Percentiles rank a stretch among this genome's conserved stretches.
These are phyloP conservation scores for Nymphaea thermarum DNA, from an alignment of 164 flowering plant genomes.

Conservation along the genomic window DNA sequence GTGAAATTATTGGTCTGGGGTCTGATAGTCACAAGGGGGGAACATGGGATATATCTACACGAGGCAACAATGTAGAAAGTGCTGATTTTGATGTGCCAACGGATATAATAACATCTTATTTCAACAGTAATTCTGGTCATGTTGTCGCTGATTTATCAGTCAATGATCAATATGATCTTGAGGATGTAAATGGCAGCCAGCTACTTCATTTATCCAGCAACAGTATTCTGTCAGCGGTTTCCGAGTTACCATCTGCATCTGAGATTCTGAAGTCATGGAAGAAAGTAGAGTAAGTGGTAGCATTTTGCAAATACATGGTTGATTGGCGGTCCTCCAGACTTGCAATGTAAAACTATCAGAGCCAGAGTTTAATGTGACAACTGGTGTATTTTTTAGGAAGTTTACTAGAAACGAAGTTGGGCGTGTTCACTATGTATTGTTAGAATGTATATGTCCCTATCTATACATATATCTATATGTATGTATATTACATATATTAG, in stretches of 20 bases:
- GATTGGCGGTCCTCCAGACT: not conserved
- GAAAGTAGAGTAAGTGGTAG: conserved; percentile 36
- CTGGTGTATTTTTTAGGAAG: no score
- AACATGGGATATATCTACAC: not conserved
- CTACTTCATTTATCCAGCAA: not conserved
- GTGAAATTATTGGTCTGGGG: not conserved
- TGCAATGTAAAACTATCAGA: not conserved
- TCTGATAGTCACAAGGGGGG: not conserved
- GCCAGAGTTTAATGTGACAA: not conserved
- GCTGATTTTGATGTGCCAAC: conserved; percentile 2
- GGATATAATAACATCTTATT: not conserved
- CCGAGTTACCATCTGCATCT: conserved; percentile 41
- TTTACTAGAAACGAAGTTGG: no score
- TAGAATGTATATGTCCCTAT: no score
- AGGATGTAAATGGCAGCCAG: conserved; percentile 10
- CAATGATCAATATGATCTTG: conserved; percentile 4
- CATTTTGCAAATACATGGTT: not conserved
- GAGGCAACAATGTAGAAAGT: not conserved
- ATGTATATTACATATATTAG: no score
- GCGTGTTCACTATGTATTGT: no score
- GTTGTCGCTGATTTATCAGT: not conserved
- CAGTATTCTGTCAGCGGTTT: conserved; percentile 10
- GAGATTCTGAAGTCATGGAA: conserved; percentile 59
- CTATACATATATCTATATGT: no score
- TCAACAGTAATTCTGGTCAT: conserved; percentile 1